These are phyloP conservation scores for Fraxinus quadrangulata DNA, from an alignment of 257 asterid species.

Conservation along the genomic window DNA sequence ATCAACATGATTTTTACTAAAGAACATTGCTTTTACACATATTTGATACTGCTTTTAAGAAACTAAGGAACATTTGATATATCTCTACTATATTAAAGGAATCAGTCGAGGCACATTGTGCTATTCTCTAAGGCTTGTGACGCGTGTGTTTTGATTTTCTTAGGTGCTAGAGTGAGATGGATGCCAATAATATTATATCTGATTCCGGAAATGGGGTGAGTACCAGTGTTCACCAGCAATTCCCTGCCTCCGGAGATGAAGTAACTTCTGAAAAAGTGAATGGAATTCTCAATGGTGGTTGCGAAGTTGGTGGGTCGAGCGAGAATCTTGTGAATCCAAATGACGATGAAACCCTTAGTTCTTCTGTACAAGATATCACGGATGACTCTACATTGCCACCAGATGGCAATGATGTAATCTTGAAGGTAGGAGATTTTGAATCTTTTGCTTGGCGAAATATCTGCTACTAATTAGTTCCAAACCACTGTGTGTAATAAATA, in stretches of 20 bases:
- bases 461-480: neutral
- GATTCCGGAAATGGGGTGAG: conserved; percentile 35
- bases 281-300: conserved; percentile 33
- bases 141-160: conserved; percentile 7
- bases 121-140: conserved; percentile 19
- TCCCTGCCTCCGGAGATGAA: conserved; percentile 18
- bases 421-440: conserved; percentile 31
- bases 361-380: conserved; percentile 22
- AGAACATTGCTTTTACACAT: neutral
- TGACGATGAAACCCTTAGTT: conserved; percentile 13
- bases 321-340: conserved; percentile 37
- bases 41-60: neutral
- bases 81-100: neutral
- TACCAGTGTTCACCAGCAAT: conserved; percentile 31
- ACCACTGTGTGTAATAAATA: neutral
- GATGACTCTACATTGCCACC: conserved; percentile 34
- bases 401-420: conserved; percentile 32
- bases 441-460: neutral
- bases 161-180: conserved; percentile 31
- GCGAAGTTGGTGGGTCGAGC: conserved; percentile 32
- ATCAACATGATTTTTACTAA: neutral
- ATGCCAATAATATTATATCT: conserved; percentile 36
- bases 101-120: neutral
- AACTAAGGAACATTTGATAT: neutral
- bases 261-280: conserved; percentile 22